A percentile compares a stretch with the other conserved stretches of the same genome.
phyloP scores from a whole-genome alignment of 1,284 basidiomycete genomes.

The Boletus sp. region DNA sequence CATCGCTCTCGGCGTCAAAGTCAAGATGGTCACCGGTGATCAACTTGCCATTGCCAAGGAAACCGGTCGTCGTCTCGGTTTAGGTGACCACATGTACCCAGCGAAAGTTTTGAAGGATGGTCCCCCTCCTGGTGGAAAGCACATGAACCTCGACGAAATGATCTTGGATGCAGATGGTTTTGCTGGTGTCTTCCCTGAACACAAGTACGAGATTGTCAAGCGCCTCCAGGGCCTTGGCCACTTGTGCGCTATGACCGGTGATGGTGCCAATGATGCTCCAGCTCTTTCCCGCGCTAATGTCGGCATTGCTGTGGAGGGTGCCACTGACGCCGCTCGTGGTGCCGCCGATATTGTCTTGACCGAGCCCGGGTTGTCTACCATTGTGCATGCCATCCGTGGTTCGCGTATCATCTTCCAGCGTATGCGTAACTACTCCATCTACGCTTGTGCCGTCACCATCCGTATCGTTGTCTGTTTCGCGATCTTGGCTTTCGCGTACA shows the following conservation, averaged over 20 bases:
- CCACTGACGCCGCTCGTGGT: constrained; percentile 81
- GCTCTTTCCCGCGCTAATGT: constrained; percentile 82
- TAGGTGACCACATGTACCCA: constrained; percentile 86
- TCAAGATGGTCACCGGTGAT: constrained; percentile 99
- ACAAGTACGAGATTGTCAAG: constrained; percentile 84
- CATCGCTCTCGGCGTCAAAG: constrained; percentile 90
- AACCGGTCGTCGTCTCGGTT: constrained; percentile 94
- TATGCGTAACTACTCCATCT: constrained; percentile 85
- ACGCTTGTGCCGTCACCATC: constrained; percentile 84
- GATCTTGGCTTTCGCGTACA: constrained; percentile 92
- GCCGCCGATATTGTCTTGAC: constrained; percentile 84
- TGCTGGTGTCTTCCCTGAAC: constrained; percentile 86
- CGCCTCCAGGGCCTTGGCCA: constrained; percentile 79
- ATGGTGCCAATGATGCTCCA: constrained; percentile 85
- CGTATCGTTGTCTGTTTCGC: constrained; percentile 98
- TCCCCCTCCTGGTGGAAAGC: constrained; percentile 63
- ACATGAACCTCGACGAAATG: constrained; percentile 75
- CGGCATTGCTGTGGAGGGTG: constrained; percentile 86
- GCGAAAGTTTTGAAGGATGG: constrained; percentile 82
- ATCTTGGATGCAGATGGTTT: constrained; percentile 77
- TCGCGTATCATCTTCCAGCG: constrained; percentile 86
- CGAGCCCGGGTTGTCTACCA: constrained; percentile 83
- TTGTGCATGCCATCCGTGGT: constrained; percentile 81
- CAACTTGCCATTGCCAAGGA: constrained; percentile 99
- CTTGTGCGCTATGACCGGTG: constrained; percentile 79